These are phyloP conservation scores for Candida sithepensis DNA, from an alignment of 805 yeast species.

Conservation along the genomic window DNA sequence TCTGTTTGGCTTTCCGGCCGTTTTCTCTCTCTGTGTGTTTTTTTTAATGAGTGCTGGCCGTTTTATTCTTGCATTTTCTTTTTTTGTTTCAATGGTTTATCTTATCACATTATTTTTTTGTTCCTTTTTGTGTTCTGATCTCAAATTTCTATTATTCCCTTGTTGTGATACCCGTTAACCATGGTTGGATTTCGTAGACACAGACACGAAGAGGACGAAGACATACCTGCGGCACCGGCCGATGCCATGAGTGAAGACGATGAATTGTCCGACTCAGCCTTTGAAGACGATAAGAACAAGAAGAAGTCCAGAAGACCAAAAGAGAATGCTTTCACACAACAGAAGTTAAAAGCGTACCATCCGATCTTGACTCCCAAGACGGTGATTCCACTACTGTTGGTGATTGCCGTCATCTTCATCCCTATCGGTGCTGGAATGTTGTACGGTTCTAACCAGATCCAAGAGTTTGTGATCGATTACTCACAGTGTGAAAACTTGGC, in stretches of 20 bases:
- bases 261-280: conserved; percentile 42
- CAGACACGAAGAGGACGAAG: conserved; percentile 13
- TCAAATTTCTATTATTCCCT: no score
- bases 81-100: no score
- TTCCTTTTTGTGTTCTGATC: background rate
- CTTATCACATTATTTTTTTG: background rate
- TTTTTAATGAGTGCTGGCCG: no score
- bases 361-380: conserved; percentile 92
- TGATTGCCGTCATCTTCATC: conserved; percentile 76
- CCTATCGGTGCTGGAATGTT: conserved; percentile 89
- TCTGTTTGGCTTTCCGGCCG: no score
- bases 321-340: conserved; percentile 56
- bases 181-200: conserved; percentile 8
- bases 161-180: no score
- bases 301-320: conserved; percentile 62
- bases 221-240: conserved; percentile 9
- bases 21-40: no score
- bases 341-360: conserved; percentile 48
- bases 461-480: conserved; percentile 75
- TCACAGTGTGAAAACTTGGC: conserved; percentile 60
- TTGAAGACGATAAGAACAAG: conserved; percentile 29
- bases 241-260: conserved; percentile 22
- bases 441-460: conserved; percentile 69
- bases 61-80: no score
- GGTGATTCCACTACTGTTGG: conserved; percentile 77